These are phyloP conservation scores for Candida caryicola DNA, from an alignment of 805 yeast species.

Conservation along the genomic window DNA sequence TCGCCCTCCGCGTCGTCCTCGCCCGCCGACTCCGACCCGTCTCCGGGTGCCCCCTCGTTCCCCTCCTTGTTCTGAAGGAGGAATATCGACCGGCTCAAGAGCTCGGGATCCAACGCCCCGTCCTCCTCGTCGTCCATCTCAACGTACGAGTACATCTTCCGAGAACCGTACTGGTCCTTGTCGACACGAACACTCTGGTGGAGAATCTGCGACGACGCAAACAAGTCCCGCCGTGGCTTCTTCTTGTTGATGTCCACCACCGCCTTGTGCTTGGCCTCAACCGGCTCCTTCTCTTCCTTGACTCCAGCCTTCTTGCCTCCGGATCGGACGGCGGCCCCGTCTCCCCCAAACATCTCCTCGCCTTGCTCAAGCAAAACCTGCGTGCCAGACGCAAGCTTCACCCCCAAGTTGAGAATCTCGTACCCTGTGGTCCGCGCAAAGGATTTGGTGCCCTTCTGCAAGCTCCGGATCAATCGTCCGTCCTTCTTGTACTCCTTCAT, in stretches of 20 bases:
- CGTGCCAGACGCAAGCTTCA: slow-evolving; percentile 82
- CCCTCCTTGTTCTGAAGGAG: slow-evolving; percentile 16
- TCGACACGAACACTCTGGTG: slow-evolving; percentile 18
- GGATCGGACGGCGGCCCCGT: slow-evolving; percentile 53
- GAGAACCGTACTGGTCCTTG: slow-evolving; percentile 19
- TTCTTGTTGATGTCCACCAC: not conserved
- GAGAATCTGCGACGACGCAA: slow-evolving; percentile 27
- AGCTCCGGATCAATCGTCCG: slow-evolving; percentile 62
- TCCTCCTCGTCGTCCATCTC: slow-evolving; percentile 32
- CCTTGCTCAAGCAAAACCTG: slow-evolving; percentile 77
- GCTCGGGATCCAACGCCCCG: slow-evolving; percentile 15
- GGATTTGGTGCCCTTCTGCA: slow-evolving; percentile 70
- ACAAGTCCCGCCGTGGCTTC: not conserved
- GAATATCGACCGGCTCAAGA: slow-evolving; percentile 23
- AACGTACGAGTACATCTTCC: slow-evolving; percentile 27
- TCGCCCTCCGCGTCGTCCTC: slow-evolving; percentile 17
- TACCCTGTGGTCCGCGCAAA: slow-evolving; percentile 78
- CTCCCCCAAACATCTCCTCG: slow-evolving; percentile 76
- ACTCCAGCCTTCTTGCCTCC: slow-evolving; percentile 1
- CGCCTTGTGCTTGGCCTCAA: not conserved
- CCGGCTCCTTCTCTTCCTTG: not conserved
- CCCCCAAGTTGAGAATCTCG: slow-evolving; percentile 78
- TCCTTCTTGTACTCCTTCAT: slow-evolving; percentile 70
- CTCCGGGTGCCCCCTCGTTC: slow-evolving; percentile 6
- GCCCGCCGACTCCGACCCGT: slow-evolving; percentile 19